Evolutionary conservation across 2,329 filamentous ascomycete genomes (phyloP), one percentile per base, ranked within the genome.

Genomic region (Alternaria panax): DNA sequence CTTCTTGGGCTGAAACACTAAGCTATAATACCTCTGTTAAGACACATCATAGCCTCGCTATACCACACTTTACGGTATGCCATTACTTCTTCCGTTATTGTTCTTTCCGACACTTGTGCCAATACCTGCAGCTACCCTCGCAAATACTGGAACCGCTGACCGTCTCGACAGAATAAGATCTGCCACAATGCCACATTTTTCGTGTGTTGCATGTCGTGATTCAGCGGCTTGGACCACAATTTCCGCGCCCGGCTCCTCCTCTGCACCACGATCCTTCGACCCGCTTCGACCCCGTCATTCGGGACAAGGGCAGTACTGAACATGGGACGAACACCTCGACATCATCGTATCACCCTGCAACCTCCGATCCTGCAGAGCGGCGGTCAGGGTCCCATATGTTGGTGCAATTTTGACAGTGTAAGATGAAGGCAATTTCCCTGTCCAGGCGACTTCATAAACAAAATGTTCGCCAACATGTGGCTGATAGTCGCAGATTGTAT

Each of bases 1-100:
- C 53, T 69, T 67, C 54, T 64, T 65, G 59, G 64, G 64, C 68
- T 74, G 72, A 74, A 75, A 75, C 73, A 70, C 61, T 71, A 74
- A 72, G 64, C 54, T 65, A 67, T 73, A 72, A 61, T 22, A 63
- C 41, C 48, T 53, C 50, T 55, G 34, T 55, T 70, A 70, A 69
- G 63, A 48, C 55, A 47, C 47, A 54, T 56, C 52, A 51, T 36
- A 53, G 38, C 50, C 48, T 61, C 51, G 57, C 52, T 32, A 50
- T 60, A 41, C 41, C 58, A 34, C 54, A 34, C 24, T 41, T 38
- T 51, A 42, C 51, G 45, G 27, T 54, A 60, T 57, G 54, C 38
- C 24, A 24, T 54, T 55, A 51, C 46, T 50, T 32, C 40, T 46
- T 38, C 30, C 51, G 52, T 53, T 55, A 42, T 50, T 55, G 30